Conservation (phyloP, 192 early-diverging fungal genomes). For the Umbelopsis isabellina region DNA sequence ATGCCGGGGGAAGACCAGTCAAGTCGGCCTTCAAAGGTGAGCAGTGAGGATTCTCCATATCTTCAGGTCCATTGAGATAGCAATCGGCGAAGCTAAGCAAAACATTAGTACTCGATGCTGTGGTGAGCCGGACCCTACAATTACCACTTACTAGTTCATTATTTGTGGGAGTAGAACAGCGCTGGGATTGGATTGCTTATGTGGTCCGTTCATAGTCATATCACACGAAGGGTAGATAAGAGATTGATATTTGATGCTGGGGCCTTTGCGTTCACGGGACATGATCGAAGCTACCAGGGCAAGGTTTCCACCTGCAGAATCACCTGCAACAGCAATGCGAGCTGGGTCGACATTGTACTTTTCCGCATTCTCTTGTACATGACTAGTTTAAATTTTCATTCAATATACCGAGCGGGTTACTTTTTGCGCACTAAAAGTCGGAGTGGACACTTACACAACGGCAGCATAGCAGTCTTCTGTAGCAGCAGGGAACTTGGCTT, state of each 20-base stretch:
- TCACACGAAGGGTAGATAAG: constrained; percentile 16
- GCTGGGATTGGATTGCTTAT: too few relatives aligned
- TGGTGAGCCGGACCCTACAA: not conserved
- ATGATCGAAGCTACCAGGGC: constrained; percentile 37
- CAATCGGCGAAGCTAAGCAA: not conserved
- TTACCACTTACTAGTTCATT: not conserved
- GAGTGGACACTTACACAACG: constrained; percentile 2
- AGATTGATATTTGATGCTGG: not conserved
- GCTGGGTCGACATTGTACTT: constrained; percentile 37
- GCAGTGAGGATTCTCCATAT: not conserved
- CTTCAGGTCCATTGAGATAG: constrained; percentile 4
- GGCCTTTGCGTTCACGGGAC: not conserved
- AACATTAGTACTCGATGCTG: not conserved
- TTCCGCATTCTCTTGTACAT: constrained; percentile 27
- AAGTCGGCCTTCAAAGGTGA: not conserved
- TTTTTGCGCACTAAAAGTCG: not conserved
- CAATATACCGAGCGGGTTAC: not conserved
- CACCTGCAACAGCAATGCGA: constrained; percentile 53
- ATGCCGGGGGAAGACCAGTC: constrained; percentile 13
- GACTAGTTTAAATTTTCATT: not conserved
- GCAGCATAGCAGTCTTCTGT: constrained; percentile 44
- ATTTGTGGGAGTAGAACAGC: not conserved
- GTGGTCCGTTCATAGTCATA: not conserved
- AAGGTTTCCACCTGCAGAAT: constrained; percentile 58
- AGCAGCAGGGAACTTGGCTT: constrained; percentile 48